These are phyloP conservation scores for Aspergillus alliaceus DNA, from an alignment of 2,329 filamentous ascomycete genomes.

Conservation along the genomic window DNA sequence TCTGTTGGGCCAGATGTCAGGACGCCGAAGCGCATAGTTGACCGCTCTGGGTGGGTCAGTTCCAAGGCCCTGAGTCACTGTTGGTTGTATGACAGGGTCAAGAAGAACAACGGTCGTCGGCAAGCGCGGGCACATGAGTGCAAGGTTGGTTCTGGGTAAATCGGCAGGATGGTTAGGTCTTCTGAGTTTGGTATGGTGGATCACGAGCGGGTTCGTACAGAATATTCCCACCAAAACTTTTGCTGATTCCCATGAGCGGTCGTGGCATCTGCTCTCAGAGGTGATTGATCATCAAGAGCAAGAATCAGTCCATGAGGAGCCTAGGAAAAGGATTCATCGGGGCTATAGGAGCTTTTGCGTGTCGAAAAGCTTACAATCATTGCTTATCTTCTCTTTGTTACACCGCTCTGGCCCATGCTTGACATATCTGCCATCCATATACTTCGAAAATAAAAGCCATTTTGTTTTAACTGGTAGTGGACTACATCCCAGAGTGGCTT, in stretches of 20 bases:
- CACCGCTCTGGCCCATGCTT: too few relatives aligned
- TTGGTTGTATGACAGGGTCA: conserved; percentile 9
- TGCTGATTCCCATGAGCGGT: too few relatives aligned
- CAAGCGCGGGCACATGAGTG: conserved; percentile 5
- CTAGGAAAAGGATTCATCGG: not conserved
- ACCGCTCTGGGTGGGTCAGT: not conserved
- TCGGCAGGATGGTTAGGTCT: not conserved
- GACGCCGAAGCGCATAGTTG: conserved; percentile 1
- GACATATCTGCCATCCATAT: conserved; percentile 4
- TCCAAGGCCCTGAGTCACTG: not conserved
- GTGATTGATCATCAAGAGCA: conserved; percentile 15
- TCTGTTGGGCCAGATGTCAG: conserved; percentile 10
- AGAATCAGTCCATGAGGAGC: conserved; percentile 14
- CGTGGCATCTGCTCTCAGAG: conserved; percentile 12
- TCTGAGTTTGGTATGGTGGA: not conserved
- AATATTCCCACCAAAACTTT: not conserved
- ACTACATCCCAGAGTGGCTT: conserved; percentile 4
- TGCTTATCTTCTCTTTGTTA: too few relatives aligned
- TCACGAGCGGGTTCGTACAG: not conserved
- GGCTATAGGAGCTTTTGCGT: too few relatives aligned
- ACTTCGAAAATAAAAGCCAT: conserved; percentile 4
- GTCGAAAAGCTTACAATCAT: too few relatives aligned
- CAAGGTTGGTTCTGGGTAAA: not conserved
- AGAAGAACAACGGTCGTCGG: conserved; percentile 9
- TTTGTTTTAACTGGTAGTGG: not conserved